Evolutionary conservation across 2,329 filamentous ascomycete genomes (phyloP), one percentile per base, ranked within the genome.

Genomic region (Ophiobolus disseminans): DNA sequence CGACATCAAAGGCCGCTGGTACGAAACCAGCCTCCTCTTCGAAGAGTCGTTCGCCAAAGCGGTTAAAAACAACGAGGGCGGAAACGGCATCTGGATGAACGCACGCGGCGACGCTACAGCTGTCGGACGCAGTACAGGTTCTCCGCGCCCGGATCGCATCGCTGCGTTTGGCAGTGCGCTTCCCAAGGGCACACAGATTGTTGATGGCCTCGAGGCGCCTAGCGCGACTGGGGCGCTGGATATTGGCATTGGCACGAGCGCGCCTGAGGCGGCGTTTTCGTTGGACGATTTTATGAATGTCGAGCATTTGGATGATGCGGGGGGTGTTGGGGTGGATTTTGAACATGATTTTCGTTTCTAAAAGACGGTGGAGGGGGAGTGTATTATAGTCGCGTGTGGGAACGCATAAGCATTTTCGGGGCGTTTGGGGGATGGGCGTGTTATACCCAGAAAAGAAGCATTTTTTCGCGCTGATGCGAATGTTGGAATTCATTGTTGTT

Each of bases 1-100:
- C 13, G 78, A 83, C 31, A 68, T 85, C 58, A 83, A 83, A 61
- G 83, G 83, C 6, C 76, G 83, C 8, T 86, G 83, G 83, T 86
- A 85, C 63, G 83, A 85, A 64, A 79, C 79, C 2, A 76, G 73
- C 32, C 65, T 79, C 1, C 69, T 85, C 3, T 75, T 83, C 19
- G 59, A 65, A 20, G 62, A 70, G 4, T 59, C 63, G 9, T 64
- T 67, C 63, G 45, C 68, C 54, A 50, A 69, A 44, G 53, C 52
- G 50, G 53, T 76, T 48, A 65, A 74, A 22, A 65, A 71, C 14
- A 75, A 76, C 19, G 70, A 73, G 21, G 69, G 75, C 6, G 68
- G 66, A 2, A 78, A 80, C 46, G 72, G 76, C 13, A 64, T 73
- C 6, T 78, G 72, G 69, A 78, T 81, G 75, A 81, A 81, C 53